Evolutionary conservation across 2,329 filamentous ascomycete genomes (phyloP), one percentile per base, ranked within the genome.

Genomic region (Fusarium humuli): DNA sequence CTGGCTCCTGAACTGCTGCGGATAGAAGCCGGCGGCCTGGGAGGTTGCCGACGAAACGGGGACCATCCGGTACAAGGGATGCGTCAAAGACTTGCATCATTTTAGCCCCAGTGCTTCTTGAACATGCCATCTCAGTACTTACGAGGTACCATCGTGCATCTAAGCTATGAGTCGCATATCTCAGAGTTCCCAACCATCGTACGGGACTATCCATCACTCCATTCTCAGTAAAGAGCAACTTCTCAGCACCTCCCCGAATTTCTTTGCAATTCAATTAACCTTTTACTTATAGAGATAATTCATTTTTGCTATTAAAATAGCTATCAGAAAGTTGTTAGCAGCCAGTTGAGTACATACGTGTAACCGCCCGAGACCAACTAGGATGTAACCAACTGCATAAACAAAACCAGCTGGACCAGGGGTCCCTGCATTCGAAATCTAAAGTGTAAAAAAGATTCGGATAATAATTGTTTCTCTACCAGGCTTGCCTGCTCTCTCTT

Each of bases 341-440:
- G 53, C 27, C 29, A 29, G 8, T 18, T 7, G 16, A 9, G 20
- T 59, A 59, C 40, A 18, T 41, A 12, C 27, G 13, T 41, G 12
- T 30, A 22, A 46, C 29, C n/a, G 18, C 34, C 12, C 22, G 27
- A 12, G 14, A 9, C n/a, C 20, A 16, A 37, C 42, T 25, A 50
- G 47, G n/a, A 37, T 50, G 25, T 44, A 42, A 45, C 62, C 65
- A 67, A 54, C 65, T 37, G 34, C 62, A 67, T 67, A 40, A 18
- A 32, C 18, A 40, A 20, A n/a, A 10, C 7, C 12, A 50, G 25
- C 18, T 2, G 3, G 22, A 52, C 8, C 54, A 54, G 37, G 62
- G 62, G 12, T 13, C 4, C 25, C 22, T 5, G 4, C 14, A 3
- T n/a, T 16, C 18, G 0, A 25, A 3, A 18, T 7, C 11, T 2